These are phyloP conservation scores for Kodamaea lidongshanica DNA, from an alignment of 805 yeast species.

Conservation along the genomic window DNA sequence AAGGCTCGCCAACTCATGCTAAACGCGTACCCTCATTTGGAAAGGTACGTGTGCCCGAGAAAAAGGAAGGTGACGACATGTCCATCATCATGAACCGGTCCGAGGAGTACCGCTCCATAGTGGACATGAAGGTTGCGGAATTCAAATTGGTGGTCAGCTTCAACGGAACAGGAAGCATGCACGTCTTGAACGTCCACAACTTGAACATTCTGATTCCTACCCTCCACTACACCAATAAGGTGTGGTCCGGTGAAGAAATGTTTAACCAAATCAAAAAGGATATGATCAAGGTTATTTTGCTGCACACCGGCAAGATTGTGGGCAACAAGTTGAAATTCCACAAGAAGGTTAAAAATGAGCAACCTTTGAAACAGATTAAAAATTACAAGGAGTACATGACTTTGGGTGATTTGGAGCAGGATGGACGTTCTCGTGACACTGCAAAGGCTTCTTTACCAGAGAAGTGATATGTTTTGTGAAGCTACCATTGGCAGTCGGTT, in stretches of 20 bases:
- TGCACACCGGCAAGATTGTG: conserved; percentile 69
- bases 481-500: no score
- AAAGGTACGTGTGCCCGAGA: conserved; percentile 5
- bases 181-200: conserved; percentile 71
- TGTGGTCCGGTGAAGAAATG: conserved; percentile 71
- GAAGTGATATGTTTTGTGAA: no score
- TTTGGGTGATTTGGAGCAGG: conserved; percentile 32
- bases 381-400: conserved; percentile 34
- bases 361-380: conserved; percentile 36
- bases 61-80: conserved; percentile 29
- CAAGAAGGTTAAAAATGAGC: conserved; percentile 21
- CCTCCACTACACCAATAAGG: conserved; percentile 50
- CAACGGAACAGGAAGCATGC: conserved; percentile 63
- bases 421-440: conserved; percentile 21
- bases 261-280: conserved; percentile 56
- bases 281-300: conserved; percentile 49
- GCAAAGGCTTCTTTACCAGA: no score
- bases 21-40: neutral
- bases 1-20: conserved; percentile 1
- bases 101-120: conserved; percentile 34
- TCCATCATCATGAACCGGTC: conserved; percentile 39
- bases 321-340: conserved; percentile 60
- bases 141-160: conserved; percentile 58
- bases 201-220: conserved; percentile 62
- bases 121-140: conserved; percentile 28